Evolutionary conservation across 805 yeast species (phyloP).

Genomic region (Lipomyces kockii): DNA sequence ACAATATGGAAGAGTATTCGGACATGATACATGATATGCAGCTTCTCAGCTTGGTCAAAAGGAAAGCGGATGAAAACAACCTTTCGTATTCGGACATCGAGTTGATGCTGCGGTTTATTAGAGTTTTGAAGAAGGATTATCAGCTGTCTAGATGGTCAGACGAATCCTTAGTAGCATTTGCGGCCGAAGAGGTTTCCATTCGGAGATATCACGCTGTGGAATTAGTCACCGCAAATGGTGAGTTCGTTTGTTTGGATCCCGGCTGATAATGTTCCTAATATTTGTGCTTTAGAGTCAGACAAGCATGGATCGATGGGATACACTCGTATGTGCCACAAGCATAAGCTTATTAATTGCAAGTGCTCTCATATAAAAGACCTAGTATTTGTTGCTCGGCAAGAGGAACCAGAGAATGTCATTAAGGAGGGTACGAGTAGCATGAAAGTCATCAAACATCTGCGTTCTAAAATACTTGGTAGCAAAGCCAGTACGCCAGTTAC

Average conservation of each 20-base stretch:
- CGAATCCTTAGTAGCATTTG: not conserved
- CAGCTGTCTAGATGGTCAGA: conserved; percentile 12
- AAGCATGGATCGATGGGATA: not conserved
- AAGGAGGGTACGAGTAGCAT: not conserved
- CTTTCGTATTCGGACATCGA: conserved; percentile 7
- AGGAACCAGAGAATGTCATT: not conserved
- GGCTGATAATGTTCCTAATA: not conserved
- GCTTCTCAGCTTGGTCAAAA: not conserved
- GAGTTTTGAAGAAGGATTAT: conserved; percentile 7
- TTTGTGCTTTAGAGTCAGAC: not conserved
- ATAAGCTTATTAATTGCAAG: not conserved
- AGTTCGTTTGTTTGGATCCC: not conserved
- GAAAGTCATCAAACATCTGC: not conserved
- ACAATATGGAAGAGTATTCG: conserved; percentile 6
- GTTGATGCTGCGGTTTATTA: conserved; percentile 7
- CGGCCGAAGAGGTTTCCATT: not conserved
- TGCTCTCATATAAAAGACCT: not conserved
- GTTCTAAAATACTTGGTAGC: not conserved
- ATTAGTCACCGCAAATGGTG: not conserved
- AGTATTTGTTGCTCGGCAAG: not conserved
- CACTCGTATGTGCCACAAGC: not conserved
- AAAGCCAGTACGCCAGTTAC: not conserved
- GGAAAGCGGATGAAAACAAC: not conserved
- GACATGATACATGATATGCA: conserved; percentile 8
- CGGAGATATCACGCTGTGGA: not conserved